phyloP scores from a whole-genome alignment of 768 basidiomycete species.

The Pisolithus tinctorius region DNA sequence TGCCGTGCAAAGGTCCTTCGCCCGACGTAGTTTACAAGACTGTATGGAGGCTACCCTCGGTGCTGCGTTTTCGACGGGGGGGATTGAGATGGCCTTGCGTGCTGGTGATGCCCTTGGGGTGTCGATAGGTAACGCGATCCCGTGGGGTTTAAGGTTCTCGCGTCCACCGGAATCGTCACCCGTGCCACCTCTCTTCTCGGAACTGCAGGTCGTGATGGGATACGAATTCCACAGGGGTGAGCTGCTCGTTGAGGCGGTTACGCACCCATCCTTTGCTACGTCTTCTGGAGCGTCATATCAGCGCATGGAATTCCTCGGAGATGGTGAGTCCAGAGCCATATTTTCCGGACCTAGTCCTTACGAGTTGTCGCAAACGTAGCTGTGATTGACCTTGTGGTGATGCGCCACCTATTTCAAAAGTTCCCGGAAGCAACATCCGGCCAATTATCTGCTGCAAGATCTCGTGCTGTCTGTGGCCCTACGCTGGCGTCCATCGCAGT shows the following conservation, averaged over 20 bases:
- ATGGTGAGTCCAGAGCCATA: conserved; percentile 49
- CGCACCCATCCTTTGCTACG: conserved; percentile 70
- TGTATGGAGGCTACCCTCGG: conserved; percentile 85
- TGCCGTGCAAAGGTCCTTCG: conserved; percentile 40
- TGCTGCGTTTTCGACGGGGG: conserved; percentile 67
- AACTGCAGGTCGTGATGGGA: conserved; percentile 57
- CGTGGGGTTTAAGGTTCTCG: conserved; percentile 60
- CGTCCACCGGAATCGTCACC: conserved; percentile 25
- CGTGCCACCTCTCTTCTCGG: conserved; percentile 41
- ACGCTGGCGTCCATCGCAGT: conserved; percentile 68
- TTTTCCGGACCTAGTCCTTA: conserved; percentile 2
- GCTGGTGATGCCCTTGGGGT: conserved; percentile 61
- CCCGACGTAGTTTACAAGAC: conserved; percentile 73
- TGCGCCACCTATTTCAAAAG: conserved; percentile 62
- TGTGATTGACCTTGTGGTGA: conserved; percentile 63
- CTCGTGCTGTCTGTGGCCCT: conserved; percentile 66
- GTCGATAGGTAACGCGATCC: conserved; percentile 62
- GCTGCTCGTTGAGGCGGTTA: conserved; percentile 71
- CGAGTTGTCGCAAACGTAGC: conserved; percentile 33
- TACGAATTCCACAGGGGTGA: conserved; percentile 62
- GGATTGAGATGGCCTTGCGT: conserved; percentile 59
- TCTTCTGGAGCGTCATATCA: conserved; percentile 65
- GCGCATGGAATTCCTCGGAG: conserved; percentile 83
- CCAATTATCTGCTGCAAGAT: conserved; percentile 64
- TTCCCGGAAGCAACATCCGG: conserved; percentile 71